Conservation (phyloP, 2,329 filamentous ascomycete species). For the Ceratocystiopsis minuta region DNA sequence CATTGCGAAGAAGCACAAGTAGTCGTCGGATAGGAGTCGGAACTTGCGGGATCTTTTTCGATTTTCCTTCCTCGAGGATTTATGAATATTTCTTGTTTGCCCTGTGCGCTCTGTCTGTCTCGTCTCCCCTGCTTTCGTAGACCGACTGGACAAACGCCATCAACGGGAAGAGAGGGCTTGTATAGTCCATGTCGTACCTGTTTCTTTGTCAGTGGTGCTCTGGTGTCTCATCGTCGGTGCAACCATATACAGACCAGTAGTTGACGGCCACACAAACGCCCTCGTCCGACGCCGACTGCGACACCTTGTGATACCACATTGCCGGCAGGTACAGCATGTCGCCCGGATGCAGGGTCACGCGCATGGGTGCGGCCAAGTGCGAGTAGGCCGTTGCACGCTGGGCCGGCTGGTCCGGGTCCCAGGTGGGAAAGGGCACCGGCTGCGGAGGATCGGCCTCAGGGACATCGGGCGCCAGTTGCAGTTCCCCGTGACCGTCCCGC, state of each 20-base stretch:
- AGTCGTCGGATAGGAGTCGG: not conserved
- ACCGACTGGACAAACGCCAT: slow-evolving; percentile 33
- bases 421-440: slow-evolving; percentile 43
- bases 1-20: slow-evolving; percentile 44
- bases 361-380: slow-evolving; percentile 36
- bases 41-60: no score
- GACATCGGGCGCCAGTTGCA: slow-evolving; percentile 13
- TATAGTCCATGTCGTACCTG: slow-evolving; percentile 69
- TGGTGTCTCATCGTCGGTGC: no score
- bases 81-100: not conserved
- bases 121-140: slow-evolving; percentile 1
- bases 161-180: slow-evolving; percentile 46
- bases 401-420: slow-evolving; percentile 50
- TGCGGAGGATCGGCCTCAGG: slow-evolving; percentile 12
- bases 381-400: slow-evolving; percentile 39
- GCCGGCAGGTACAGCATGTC: slow-evolving; percentile 72
- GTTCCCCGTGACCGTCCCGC: slow-evolving; percentile 14
- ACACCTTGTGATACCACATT: slow-evolving; percentile 76
- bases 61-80: no score
- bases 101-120: not conserved
- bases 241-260: slow-evolving; percentile 45
- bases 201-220: not conserved
- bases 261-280: slow-evolving; percentile 64
- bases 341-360: slow-evolving; percentile 51
- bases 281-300: slow-evolving; percentile 48